A percentile compares a stretch with the other conserved stretches of the same genome.
Evolutionary conservation across 305 asterid genomes (phyloP).

Genomic region (Nicotiana rustica): DNA sequence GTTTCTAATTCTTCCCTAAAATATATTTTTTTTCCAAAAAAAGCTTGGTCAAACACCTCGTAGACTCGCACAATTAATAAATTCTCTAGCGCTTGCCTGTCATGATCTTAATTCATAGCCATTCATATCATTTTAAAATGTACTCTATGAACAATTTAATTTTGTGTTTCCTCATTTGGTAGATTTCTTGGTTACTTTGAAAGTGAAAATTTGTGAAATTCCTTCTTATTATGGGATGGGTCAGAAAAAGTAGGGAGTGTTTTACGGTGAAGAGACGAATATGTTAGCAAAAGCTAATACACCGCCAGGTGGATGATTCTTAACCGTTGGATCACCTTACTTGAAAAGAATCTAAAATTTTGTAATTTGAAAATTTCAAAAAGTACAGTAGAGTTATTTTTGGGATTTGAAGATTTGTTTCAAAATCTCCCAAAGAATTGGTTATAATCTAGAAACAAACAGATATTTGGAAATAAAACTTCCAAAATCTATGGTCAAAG

Average conservation of each 20-base stretch:
- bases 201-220: constrained; percentile 36
- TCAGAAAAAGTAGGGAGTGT: constrained; percentile 72
- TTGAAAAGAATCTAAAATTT: no score
- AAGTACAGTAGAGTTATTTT: no score
- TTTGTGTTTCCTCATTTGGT: constrained; percentile 63
- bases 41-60: no score
- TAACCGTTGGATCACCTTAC: constrained; percentile 42
- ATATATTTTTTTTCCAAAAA: no score
- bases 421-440: no score
- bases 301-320: constrained; percentile 48
- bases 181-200: constrained; percentile 44
- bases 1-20: no score
- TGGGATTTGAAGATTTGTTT: no score
- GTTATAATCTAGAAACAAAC: no score
- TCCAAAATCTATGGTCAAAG: no score
- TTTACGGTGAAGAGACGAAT: constrained; percentile 58
- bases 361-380: no score
- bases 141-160: constrained; percentile 43
- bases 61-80: not conserved
- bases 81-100: not conserved
- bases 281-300: constrained; percentile 40
- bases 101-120: not conserved
- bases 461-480: no score
- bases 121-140: constrained; percentile 34
- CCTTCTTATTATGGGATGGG: constrained; percentile 46